Base-by-base conservation (phyloP, 306 rosid species). In the Comarum palustre region DNA sequence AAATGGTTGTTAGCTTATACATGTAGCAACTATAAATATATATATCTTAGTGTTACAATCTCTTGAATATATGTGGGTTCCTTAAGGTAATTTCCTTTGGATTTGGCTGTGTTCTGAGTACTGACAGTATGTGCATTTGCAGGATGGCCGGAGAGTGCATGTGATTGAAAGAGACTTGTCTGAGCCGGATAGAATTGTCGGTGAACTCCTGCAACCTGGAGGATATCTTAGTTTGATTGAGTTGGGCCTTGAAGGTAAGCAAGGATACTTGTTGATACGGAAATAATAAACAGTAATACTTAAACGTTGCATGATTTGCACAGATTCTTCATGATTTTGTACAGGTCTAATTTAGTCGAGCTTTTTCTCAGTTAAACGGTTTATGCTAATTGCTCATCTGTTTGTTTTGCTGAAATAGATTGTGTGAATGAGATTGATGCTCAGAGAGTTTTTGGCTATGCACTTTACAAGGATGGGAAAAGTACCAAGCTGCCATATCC, bases 151-250 rank as follows among this genome's bases (percentile, higher is more conserved):
- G 24, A 77, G 54, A 66, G 92, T 93, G 27, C 96, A 84, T 73
- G 89, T 86, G 65, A 84, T 93, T 43, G 98, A 93, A 57, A 88
- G 98, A 68, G 98, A 93, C 74, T 83, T 93, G 81, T 84, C 47
- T 46, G 96, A 93, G 73, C 98, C 91, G 36, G 89, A 89, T 20
- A 86, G 96, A 74, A 93, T 90, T 80, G 97, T 89, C 17, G 97
- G 97, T 41, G 98, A 93, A 77, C 77, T 93, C 71, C 82, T 93
- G 41, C 98, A 93, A 77, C 98, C 98, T 31, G 97, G 98, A 4
- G 98, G 98, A 19, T 93, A 93, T 82, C 83, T 93, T 31, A 89
- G 84, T 80, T 74, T 90, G 73, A 59, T 86, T 48, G 97, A 90
- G 64, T 83, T 93, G 79, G 93, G 88, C 67, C 90, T 93, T 58